phyloP scores from a whole-genome alignment of 108 stramenopile genomes.

The Stephanodiscus minutulus region DNA sequence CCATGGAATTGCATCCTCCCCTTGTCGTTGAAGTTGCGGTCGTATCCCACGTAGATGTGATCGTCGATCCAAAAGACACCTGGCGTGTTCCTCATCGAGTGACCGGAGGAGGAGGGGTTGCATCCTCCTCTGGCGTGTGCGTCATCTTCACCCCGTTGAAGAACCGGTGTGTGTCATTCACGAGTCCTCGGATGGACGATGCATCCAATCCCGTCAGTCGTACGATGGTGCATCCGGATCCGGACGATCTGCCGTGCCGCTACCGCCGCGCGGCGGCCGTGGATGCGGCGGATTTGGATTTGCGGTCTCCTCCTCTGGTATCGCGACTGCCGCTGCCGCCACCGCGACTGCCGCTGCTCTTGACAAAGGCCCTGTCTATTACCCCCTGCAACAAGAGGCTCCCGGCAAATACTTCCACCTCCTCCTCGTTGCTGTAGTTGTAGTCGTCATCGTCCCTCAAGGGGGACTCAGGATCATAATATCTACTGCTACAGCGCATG shows the following conservation, averaged over 20 bases:
- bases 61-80: constrained; percentile 45
- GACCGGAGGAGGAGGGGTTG: background rate
- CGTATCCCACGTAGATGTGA: constrained; percentile 39
- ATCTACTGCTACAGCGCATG: constrained; percentile 33
- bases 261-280: too few relatives aligned
- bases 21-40: constrained; percentile 37
- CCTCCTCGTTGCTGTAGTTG: background rate
- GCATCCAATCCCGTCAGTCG: background rate
- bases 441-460: background rate
- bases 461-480: background rate
- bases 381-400: too few relatives aligned
- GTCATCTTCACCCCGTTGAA: constrained; percentile 45
- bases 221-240: background rate
- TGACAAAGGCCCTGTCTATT: too few relatives aligned
- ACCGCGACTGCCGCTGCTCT: too few relatives aligned
- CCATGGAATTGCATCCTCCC: constrained; percentile 53
- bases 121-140: too few relatives aligned
- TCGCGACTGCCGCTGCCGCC: too few relatives aligned
- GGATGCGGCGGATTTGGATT: too few relatives aligned
- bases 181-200: constrained; percentile 46
- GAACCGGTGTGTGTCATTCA: constrained; percentile 32
- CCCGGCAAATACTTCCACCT: background rate
- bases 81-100: constrained; percentile 11
- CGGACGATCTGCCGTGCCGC: too few relatives aligned
- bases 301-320: too few relatives aligned